Percentiles rank a stretch among this genome's conserved stretches.
Conservation (phyloP, 2,329 filamentous ascomycete species). For the Aspergillus nomiae region DNA sequence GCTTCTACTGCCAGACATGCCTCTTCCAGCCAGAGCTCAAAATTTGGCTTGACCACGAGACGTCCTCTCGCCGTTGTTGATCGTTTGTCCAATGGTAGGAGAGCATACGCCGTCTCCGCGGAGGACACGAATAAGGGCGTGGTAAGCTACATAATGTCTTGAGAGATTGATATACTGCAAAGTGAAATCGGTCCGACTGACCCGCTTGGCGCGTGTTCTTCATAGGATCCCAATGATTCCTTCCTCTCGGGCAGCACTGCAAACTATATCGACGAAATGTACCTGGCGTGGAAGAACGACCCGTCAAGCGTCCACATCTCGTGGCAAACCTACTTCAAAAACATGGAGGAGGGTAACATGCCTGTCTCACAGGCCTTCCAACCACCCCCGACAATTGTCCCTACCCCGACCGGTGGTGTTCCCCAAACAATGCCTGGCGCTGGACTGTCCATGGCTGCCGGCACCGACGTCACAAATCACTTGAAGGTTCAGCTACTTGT, state of each 20-base stretch:
- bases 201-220: conserved; percentile 14
- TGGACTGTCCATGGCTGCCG: conserved; percentile 65
- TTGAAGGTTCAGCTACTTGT: conserved; percentile 97
- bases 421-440: conserved; percentile 71
- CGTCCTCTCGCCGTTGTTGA: conserved; percentile 47
- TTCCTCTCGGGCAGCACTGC: conserved; percentile 96
- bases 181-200: conserved; percentile 13
- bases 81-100: conserved; percentile 41
- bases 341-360: conserved; percentile 98
- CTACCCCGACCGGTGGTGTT: conserved; percentile 76
- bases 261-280: conserved; percentile 99
- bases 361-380: conserved; percentile 96
- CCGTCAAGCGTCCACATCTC: conserved; percentile 93
- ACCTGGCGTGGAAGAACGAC: conserved; percentile 94
- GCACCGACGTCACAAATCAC: conserved; percentile 88
- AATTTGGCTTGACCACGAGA: conserved; percentile 39
- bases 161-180: not conserved
- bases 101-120: conserved; percentile 61
- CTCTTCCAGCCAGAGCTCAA: conserved; percentile 32
- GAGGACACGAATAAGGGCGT: conserved; percentile 52
- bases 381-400: conserved; percentile 88
- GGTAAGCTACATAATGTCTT: conserved; percentile 45
- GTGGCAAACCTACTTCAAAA: conserved; percentile 99
- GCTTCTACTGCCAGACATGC: conserved; percentile 33
- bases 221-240: conserved; percentile 82